A percentile compares a stretch with the other conserved stretches of the same genome.
phyloP scores from a whole-genome alignment of 2,329 filamentous ascomycete genomes.

The Plenodomus lindquistii region DNA sequence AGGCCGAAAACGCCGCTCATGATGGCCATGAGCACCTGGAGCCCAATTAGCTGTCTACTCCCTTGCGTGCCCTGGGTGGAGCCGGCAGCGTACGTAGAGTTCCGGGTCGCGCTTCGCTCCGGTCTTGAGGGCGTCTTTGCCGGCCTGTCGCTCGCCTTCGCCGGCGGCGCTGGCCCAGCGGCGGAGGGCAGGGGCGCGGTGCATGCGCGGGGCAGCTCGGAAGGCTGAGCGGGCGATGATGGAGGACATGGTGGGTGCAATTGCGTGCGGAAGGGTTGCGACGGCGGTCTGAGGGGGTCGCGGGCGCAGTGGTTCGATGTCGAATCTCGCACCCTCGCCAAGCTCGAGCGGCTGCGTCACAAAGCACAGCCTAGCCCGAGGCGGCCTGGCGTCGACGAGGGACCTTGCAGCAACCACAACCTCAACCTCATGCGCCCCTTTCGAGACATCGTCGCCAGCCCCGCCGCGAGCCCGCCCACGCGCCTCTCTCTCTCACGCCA shows the following conservation, averaged over 20 bases:
- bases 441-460: constrained; percentile 9
- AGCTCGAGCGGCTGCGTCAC: constrained; percentile 20
- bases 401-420: constrained; percentile 15
- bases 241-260: constrained; percentile 49
- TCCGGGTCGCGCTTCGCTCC: constrained; percentile 72
- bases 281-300: constrained; percentile 18
- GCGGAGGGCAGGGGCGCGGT: constrained; percentile 38
- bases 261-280: constrained; percentile 18
- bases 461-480: constrained; percentile 4
- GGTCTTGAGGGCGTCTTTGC: constrained; percentile 59
- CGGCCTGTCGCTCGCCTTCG: constrained; percentile 51
- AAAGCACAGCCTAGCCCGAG: constrained; percentile 9
- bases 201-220: constrained; percentile 52
- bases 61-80: neutral
- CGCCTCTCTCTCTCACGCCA: constrained; percentile 4
- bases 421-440: constrained; percentile 23
- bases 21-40: constrained; percentile 83
- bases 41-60: constrained; percentile 26
- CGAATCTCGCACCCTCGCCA: constrained; percentile 17
- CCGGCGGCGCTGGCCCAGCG: constrained; percentile 45
- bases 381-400: constrained; percentile 11
- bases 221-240: constrained; percentile 51
- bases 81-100: constrained; percentile 64
- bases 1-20: constrained; percentile 88
- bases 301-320: constrained; percentile 22